phyloP scores from a whole-genome alignment of 805 yeast species.

The Metschnikowia noctiluminum region DNA sequence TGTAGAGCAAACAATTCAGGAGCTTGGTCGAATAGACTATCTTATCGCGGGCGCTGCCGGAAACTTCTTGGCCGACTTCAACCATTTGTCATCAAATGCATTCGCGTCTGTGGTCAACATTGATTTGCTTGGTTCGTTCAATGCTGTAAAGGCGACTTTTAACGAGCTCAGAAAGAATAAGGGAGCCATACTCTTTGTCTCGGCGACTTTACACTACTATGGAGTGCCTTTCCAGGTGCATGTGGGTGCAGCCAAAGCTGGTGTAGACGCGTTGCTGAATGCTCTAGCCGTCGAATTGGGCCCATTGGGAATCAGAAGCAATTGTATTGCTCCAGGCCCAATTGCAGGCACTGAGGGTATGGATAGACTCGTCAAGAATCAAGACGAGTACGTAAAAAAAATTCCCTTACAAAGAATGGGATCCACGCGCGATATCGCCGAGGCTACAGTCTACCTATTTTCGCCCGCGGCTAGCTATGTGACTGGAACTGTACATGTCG shows the following conservation, averaged over 20 bases:
- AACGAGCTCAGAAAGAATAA: slow-evolving; percentile 35
- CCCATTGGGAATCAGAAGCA: slow-evolving; percentile 28
- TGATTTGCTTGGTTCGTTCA: slow-evolving; percentile 40
- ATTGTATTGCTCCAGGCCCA: slow-evolving; percentile 28
- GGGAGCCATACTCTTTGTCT: slow-evolving; percentile 36
- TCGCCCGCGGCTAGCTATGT: slow-evolving; percentile 27
- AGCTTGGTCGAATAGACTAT: slow-evolving; percentile 41
- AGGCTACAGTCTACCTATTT: slow-evolving; percentile 27
- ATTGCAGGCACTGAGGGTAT: slow-evolving; percentile 29
- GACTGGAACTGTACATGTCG: slow-evolving; percentile 26
- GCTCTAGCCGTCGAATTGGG: slow-evolving; percentile 31
- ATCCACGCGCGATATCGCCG: slow-evolving; percentile 27
- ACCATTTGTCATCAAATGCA: slow-evolving; percentile 42
- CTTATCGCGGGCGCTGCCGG: slow-evolving; percentile 47
- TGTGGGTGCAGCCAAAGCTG: slow-evolving; percentile 32
- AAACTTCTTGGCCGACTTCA: slow-evolving; percentile 40
- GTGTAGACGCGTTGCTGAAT: slow-evolving; percentile 28
- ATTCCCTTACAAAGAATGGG: slow-evolving; percentile 28
- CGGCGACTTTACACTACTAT: slow-evolving; percentile 43
- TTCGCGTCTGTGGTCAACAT: slow-evolving; percentile 38
- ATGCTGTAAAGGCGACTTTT: slow-evolving; percentile 40
- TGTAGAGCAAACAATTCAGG: slow-evolving; percentile 23
- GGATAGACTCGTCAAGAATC: slow-evolving; percentile 20
- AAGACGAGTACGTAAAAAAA: slow-evolving; percentile 7
- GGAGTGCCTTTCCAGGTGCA: slow-evolving; percentile 39